Evolutionary conservation across 106 monocot species (phyloP).

Genomic region (Posidonia australis): DNA sequence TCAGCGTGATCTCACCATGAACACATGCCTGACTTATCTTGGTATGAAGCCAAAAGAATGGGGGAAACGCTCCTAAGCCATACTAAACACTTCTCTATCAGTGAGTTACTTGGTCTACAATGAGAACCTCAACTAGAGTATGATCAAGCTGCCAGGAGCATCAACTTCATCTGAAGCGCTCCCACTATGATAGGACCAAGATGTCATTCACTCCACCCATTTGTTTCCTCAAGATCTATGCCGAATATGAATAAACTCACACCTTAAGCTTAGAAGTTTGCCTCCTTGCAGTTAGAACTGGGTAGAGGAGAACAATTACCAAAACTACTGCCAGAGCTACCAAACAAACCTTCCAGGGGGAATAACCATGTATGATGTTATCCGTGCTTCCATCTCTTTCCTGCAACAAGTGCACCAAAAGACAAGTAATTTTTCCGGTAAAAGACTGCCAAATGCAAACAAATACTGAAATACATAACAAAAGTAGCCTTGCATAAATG

Average conservation of each 20-base stretch:
- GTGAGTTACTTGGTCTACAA: neutral
- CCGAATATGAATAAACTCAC: neutral
- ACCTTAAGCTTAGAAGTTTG: constrained; percentile 9
- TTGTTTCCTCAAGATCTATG: no score
- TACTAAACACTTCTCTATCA: neutral
- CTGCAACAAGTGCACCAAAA: constrained; percentile 4
- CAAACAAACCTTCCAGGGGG: neutral
- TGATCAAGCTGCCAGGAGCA: neutral
- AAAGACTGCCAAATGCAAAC: neutral
- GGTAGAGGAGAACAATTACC: neutral
- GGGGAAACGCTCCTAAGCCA: neutral
- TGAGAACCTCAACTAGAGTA: neutral
- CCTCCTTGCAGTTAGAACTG: neutral
- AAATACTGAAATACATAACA: no score
- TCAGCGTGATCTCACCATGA: no score
- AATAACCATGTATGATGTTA: neutral
- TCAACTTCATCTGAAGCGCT: neutral
- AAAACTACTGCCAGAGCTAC: neutral
- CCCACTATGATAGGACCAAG: no score
- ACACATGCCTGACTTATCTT: neutral
- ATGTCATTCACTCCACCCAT: no score
- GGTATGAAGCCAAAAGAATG: neutral
- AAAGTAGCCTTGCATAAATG: no score
- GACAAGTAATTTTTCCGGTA: neutral
- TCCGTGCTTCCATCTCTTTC: neutral